phyloP scores from a whole-genome alignment of 164 flowering plant species.

The Piper longum region DNA sequence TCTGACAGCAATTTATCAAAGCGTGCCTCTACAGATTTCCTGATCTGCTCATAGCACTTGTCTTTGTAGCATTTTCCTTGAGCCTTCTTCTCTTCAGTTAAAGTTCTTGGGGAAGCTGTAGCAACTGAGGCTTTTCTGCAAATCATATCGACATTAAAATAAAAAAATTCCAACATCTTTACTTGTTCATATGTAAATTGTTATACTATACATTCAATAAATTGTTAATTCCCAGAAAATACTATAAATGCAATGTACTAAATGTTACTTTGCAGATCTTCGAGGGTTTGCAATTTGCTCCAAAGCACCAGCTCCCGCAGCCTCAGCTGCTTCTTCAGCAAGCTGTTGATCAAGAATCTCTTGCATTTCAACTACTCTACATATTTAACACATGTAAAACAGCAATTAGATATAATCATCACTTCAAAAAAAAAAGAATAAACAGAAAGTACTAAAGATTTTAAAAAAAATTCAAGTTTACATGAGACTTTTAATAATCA shows the following conservation, averaged over 20 bases:
- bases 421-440: not conserved
- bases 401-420: not conserved
- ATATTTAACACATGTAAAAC: slow-evolving; percentile 1
- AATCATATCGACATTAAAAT: not conserved
- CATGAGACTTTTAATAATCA: not conserved
- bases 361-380: slow-evolving; percentile 98
- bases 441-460: not conserved
- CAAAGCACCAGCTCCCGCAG: slow-evolving; percentile 87
- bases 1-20: slow-evolving; percentile 67
- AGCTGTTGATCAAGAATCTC: slow-evolving; percentile 90
- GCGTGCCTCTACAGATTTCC: slow-evolving; percentile 73
- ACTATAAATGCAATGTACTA: not conserved
- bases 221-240: not conserved
- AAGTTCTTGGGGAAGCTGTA: slow-evolving; percentile 45
- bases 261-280: slow-evolving; percentile 55
- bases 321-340: slow-evolving; percentile 98
- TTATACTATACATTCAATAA: not conserved
- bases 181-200: not conserved
- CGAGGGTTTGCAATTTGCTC: slow-evolving; percentile 76
- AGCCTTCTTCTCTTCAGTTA: slow-evolving; percentile 57
- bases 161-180: no score
- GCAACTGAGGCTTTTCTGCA: slow-evolving; percentile 52
- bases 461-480: no score
- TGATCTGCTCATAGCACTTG: slow-evolving; percentile 90
- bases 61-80: slow-evolving; percentile 96